Conservation (phyloP, 805 yeast species). For the Peterozyma toletana region DNA sequence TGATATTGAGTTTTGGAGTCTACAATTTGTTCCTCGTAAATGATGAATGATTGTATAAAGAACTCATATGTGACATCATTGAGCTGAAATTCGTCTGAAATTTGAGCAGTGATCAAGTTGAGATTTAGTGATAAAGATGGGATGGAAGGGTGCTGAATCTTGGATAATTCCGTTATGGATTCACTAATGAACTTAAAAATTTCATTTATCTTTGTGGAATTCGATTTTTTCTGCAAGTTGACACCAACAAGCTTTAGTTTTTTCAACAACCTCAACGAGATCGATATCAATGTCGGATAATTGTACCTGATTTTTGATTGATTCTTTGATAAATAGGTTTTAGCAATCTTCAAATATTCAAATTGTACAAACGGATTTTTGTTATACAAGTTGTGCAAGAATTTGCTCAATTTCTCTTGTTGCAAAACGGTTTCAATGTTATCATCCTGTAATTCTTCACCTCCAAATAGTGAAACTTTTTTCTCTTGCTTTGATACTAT, state of each 20-base stretch:
- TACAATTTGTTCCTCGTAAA: constrained; percentile 61
- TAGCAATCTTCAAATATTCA: constrained; percentile 36
- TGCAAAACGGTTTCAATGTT: constrained; percentile 30
- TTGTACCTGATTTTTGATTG: constrained; percentile 52
- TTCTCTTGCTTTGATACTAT: constrained; percentile 23
- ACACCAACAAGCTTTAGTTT: constrained; percentile 26
- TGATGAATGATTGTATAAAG: constrained; percentile 78
- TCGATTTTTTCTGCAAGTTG: constrained; percentile 13
- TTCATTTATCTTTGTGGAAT: constrained; percentile 13
- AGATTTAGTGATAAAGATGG: constrained; percentile 32
- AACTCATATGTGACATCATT: constrained; percentile 80
- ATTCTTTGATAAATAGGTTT: constrained; percentile 46
- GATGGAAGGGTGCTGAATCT: constrained; percentile 18
- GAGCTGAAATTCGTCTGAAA: constrained; percentile 71
- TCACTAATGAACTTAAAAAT: constrained; percentile 72
- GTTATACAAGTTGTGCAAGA: constrained; percentile 56
- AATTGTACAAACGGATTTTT: constrained; percentile 38
- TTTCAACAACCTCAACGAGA: constrained; percentile 53
- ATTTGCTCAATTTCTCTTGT: constrained; percentile 61
- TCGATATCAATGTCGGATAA: constrained; percentile 68
- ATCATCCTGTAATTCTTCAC: constrained; percentile 11
- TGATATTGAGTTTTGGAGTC: constrained; percentile 45
- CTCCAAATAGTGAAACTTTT: constrained; percentile 18
- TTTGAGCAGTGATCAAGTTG: constrained; percentile 58
- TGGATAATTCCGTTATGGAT: constrained; percentile 59